Conservation (phyloP, 495 filamentous ascomycete genomes). For the Halenospora varia region DNA sequence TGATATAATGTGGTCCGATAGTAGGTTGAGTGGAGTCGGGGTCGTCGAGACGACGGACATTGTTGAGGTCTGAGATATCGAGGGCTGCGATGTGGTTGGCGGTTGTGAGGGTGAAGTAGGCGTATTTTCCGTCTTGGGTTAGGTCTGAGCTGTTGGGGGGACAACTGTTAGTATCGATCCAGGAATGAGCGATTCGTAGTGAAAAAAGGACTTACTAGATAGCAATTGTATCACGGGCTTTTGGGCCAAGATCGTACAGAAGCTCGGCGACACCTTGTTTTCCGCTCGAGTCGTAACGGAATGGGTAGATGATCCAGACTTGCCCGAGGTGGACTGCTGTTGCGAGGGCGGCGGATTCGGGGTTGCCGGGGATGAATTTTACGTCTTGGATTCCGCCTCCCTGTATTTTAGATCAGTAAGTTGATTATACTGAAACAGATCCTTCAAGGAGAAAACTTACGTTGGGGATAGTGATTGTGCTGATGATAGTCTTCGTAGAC, state of each 20-base stretch:
- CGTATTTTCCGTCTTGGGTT: conserved; percentile 51
- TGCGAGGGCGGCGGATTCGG: conserved; percentile 53
- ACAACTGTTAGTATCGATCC: neutral
- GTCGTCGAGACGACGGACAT: conserved; percentile 57
- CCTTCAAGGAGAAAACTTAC: conserved; percentile 28
- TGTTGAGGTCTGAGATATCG: conserved; percentile 57
- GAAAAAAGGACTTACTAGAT: conserved; percentile 43
- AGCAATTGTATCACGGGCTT: conserved; percentile 51
- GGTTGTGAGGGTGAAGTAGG: conserved; percentile 58
- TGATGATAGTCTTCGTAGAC: conserved; percentile 45
- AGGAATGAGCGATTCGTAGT: too few species aligned
- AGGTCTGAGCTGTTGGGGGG: conserved; percentile 44
- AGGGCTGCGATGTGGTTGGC: conserved; percentile 61
- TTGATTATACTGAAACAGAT: conserved; percentile 47
- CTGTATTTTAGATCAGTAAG: conserved; percentile 23
- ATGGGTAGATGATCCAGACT: conserved; percentile 64
- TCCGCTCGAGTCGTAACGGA: conserved; percentile 47
- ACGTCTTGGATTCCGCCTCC: conserved; percentile 61
- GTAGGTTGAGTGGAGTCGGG: conserved; percentile 54
- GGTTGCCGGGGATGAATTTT: conserved; percentile 61
- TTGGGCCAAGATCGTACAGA: conserved; percentile 54
- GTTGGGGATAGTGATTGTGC: conserved; percentile 58
- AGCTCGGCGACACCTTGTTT: conserved; percentile 53
- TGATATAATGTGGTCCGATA: conserved; percentile 60
- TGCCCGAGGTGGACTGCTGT: conserved; percentile 59